These are phyloP conservation scores for Psilocybe cubensis DNA, from an alignment of 768 basidiomycete genomes.

Conservation along the genomic window DNA sequence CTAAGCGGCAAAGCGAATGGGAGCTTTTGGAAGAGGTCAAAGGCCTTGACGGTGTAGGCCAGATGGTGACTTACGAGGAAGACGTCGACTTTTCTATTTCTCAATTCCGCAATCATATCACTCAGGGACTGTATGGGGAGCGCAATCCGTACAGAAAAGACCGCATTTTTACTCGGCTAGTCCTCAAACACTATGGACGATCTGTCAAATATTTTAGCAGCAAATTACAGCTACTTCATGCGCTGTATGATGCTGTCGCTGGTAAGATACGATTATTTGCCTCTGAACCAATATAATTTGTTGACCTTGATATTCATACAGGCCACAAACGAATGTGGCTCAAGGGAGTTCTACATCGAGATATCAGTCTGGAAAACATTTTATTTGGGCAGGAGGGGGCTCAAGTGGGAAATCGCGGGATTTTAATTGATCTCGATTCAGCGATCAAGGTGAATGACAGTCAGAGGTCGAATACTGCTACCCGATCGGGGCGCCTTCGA, in stretches of 20 bases:
- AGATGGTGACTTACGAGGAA: neutral
- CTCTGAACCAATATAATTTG: neutral
- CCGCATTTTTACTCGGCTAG: neutral
- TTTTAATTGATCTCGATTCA: constrained; percentile 8
- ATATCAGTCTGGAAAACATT: constrained; percentile 7
- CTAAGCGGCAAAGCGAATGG: neutral
- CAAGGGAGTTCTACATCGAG: constrained; percentile 5
- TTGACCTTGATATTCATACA: neutral
- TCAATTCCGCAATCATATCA: neutral
- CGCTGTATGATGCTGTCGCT: constrained; percentile 1
- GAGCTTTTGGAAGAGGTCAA: neutral
- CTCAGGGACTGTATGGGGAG: neutral
- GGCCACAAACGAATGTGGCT: neutral
- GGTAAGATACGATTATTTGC: neutral
- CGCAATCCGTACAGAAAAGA: neutral
- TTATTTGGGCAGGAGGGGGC: neutral
- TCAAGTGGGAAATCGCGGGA: neutral
- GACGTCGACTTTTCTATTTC: neutral
- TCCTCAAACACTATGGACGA: neutral
- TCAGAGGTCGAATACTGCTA: neutral
- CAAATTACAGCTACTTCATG: neutral
- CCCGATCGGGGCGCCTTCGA: neutral
- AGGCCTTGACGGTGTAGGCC: constrained; percentile 2
- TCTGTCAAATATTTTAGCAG: neutral
- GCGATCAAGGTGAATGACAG: neutral